Evolutionary conservation across 164 flowering plant species (phyloP).

Genomic region (Stephania japonica): DNA sequence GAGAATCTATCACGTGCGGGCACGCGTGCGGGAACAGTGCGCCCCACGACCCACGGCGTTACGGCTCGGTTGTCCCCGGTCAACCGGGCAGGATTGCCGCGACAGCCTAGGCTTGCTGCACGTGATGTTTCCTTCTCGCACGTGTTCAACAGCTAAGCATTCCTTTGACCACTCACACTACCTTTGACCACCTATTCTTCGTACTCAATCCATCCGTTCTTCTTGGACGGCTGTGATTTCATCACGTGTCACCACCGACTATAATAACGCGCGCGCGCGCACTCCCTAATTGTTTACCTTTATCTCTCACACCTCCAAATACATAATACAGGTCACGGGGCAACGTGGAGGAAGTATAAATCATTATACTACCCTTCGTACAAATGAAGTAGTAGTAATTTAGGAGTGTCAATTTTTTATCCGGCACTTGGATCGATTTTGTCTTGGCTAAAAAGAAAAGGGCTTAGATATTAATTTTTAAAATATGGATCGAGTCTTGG

Average conservation of each 20-base stretch:
- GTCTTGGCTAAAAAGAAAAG: too few species aligned
- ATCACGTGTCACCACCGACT: background rate
- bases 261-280: too few species aligned
- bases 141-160: slow-evolving; percentile 41
- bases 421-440: too few species aligned
- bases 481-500: too few species aligned
- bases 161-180: background rate
- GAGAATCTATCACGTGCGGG: background rate
- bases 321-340: too few species aligned
- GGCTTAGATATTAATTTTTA: too few species aligned
- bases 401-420: too few species aligned
- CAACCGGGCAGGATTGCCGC: slow-evolving; percentile 53
- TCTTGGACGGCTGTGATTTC: background rate
- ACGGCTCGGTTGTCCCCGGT: slow-evolving; percentile 43
- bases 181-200: background rate
- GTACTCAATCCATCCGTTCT: background rate
- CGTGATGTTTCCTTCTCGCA: slow-evolving; percentile 33
- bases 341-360: too few species aligned
- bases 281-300: too few species aligned
- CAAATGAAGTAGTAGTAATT: too few species aligned
- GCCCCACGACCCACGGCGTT: slow-evolving; percentile 32
- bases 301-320: too few species aligned
- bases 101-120: slow-evolving; percentile 34
- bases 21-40: slow-evolving; percentile 35
- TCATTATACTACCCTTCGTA: too few species aligned